Percentiles rank a stretch among this genome's conserved stretches.
phyloP scores from a whole-genome alignment of 2,329 filamentous ascomycete species.

The Phialophora expanda region DNA sequence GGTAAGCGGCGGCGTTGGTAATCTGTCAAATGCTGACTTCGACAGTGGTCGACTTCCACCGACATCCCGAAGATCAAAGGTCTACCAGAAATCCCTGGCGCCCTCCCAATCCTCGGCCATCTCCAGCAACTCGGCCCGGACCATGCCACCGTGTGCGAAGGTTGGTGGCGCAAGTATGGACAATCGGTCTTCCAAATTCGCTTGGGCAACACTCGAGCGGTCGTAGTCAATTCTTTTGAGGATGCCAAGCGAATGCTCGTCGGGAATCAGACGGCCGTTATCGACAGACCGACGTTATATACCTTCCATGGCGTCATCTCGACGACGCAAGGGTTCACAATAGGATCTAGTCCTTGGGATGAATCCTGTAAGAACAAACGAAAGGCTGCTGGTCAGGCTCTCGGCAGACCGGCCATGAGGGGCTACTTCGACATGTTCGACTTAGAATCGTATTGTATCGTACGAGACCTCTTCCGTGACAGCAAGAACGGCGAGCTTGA shows the following conservation, averaged over 20 bases:
- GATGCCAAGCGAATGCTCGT: constrained; percentile 71
- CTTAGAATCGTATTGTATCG: constrained; percentile 70
- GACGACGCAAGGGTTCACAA: constrained; percentile 73
- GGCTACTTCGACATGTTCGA: constrained; percentile 78
- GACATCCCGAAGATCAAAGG: constrained; percentile 62
- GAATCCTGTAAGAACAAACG: constrained; percentile 73
- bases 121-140: constrained; percentile 61
- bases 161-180: constrained; percentile 62
- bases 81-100: constrained; percentile 62
- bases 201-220: constrained; percentile 58
- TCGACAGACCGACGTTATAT: constrained; percentile 74
- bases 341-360: constrained; percentile 79
- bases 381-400: constrained; percentile 73
- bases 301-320: constrained; percentile 78
- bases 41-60: constrained; percentile 45
- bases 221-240: constrained; percentile 76
- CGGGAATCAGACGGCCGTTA: constrained; percentile 72
- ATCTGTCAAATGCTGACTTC: not conserved
- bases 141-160: constrained; percentile 58
- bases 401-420: constrained; percentile 72
- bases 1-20: constrained; percentile 11
- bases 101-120: constrained; percentile 63
- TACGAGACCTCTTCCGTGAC: constrained; percentile 69
- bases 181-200: constrained; percentile 62
- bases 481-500: constrained; percentile 64